Evolutionary conservation across 768 basidiomycete species (phyloP).

Genomic region (Pleurotus eryngii): DNA sequence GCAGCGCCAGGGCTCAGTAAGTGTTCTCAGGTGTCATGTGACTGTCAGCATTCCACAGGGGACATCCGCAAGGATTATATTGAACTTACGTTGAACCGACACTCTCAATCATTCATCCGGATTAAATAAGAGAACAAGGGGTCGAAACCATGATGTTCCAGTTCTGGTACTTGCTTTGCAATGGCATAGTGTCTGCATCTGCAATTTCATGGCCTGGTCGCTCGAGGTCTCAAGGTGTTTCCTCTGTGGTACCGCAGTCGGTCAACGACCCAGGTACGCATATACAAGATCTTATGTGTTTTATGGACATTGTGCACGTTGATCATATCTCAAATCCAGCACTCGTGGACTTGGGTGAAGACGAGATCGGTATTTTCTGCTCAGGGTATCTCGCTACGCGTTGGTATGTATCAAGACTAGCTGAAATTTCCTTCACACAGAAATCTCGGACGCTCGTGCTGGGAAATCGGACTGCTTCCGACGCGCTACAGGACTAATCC

Average conservation of each 20-base stretch:
- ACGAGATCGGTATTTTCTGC: not conserved
- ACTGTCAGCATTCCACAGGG: no score
- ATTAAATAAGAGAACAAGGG: no score
- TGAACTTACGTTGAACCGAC: no score
- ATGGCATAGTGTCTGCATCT: not conserved
- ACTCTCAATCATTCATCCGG: no score
- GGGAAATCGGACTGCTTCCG: conserved; percentile 64
- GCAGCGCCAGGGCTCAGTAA: no score
- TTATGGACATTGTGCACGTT: not conserved
- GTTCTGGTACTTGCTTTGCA: not conserved
- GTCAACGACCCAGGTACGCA: conserved; percentile 1
- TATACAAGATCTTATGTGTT: not conserved
- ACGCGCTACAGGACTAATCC: conserved; percentile 44
- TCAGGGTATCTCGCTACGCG: not conserved
- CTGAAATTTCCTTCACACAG: conserved; percentile 21
- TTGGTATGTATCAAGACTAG: not conserved
- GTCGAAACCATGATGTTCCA: no score
- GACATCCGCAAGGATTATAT: no score
- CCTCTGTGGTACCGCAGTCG: not conserved
- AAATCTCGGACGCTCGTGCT: conserved; percentile 37
- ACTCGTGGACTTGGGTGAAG: not conserved
- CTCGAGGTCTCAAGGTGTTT: not conserved
- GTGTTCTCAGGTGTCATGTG: no score
- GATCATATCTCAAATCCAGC: conserved; percentile 1
- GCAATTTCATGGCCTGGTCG: conserved; percentile 3